Evolutionary conservation across 345 rosid species (phyloP).

Genomic region (Dipteronia dyeriana): DNA sequence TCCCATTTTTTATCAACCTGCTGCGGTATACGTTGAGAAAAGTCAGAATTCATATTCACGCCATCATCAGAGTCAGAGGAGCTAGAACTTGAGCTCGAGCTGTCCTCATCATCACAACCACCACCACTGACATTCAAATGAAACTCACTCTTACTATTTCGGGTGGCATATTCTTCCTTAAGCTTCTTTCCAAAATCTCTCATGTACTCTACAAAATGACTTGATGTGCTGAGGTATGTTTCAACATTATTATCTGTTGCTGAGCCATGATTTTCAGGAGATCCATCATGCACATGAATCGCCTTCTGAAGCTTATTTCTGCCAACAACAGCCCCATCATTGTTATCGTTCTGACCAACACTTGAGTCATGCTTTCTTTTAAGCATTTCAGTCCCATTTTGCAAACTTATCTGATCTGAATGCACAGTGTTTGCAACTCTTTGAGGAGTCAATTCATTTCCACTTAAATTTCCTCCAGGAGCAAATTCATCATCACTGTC

Average conservation of each 20-base stretch:
- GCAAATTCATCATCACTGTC: conserved; percentile 40
- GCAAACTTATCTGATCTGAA: conserved; percentile 5
- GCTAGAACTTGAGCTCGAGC: conserved; percentile 25
- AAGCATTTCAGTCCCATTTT: conserved; percentile 8
- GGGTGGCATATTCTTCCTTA: not conserved
- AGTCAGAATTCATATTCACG: conserved; percentile 5
- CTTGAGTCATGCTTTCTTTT: conserved; percentile 38
- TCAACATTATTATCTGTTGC: not conserved
- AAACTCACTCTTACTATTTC: not conserved
- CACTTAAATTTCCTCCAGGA: conserved; percentile 5
- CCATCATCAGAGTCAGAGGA: conserved; percentile 38
- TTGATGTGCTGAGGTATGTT: conserved; percentile 3
- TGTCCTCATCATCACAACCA: conserved; percentile 15
- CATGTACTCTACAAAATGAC: conserved; percentile 2
- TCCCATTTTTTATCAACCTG: conserved; percentile 20
- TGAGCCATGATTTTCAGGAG: conserved; percentile 6
- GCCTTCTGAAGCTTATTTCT: conserved; percentile 22
- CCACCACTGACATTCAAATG: not conserved
- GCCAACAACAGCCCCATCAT: not conserved
- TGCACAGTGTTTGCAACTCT: not conserved
- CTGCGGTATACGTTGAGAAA: not conserved
- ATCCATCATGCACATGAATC: conserved; percentile 10
- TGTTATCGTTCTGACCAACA: not conserved
- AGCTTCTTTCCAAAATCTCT: conserved; percentile 6
- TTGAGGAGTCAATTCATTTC: not conserved